Conservation (phyloP, 139 green algal genomes). For the Mychonastes homosphaera region DNA sequence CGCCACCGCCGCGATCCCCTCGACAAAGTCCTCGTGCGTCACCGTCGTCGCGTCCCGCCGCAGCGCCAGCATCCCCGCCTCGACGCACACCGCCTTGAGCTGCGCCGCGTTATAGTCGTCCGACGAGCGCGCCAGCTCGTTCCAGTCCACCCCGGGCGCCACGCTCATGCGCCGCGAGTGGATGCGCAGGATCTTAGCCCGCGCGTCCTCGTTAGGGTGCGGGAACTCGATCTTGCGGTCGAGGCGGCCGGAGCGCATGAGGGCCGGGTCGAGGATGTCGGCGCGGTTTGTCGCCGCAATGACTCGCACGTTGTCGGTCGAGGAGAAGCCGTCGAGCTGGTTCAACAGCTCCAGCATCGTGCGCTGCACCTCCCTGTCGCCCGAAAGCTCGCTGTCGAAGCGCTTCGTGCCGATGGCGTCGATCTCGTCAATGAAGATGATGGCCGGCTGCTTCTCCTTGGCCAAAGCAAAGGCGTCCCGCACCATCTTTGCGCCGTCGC, state of each 20-base stretch:
- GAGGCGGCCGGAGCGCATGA: slow-evolving; percentile 90
- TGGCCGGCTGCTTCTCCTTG: slow-evolving; percentile 96
- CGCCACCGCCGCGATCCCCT: slow-evolving; percentile 94
- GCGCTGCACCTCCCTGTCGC: slow-evolving; percentile 88
- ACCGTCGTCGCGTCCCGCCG: slow-evolving; percentile 85
- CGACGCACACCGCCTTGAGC: slow-evolving; percentile 90
- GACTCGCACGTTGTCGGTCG: slow-evolving; percentile 29
- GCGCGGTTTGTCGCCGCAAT: slow-evolving; percentile 97
- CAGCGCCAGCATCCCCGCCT: slow-evolving; percentile 98
- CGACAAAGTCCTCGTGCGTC: slow-evolving; percentile 97
- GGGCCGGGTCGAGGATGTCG: slow-evolving; percentile 95
- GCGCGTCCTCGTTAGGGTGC: slow-evolving; percentile 91
- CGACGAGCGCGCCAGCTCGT: slow-evolving; percentile 89
- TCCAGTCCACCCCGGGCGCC: slow-evolving; percentile 86
- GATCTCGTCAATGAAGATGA: slow-evolving; percentile 99
- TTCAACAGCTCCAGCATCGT: slow-evolving; percentile 98
- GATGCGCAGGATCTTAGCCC: slow-evolving; percentile 93
- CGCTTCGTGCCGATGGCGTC: slow-evolving; percentile 85
- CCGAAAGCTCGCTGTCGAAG: slow-evolving; percentile 84
- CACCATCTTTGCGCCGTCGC: slow-evolving; percentile 97
- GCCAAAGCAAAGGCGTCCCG: slow-evolving; percentile 94
- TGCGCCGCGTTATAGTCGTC: slow-evolving; percentile 99
- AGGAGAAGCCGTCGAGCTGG: slow-evolving; percentile 92
- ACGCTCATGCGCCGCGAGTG: slow-evolving; percentile 59
- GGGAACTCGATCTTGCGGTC: slow-evolving; percentile 99